Conservation (phyloP, 2,329 filamentous ascomycete genomes). For the Zymoseptoria tritici region DNA sequence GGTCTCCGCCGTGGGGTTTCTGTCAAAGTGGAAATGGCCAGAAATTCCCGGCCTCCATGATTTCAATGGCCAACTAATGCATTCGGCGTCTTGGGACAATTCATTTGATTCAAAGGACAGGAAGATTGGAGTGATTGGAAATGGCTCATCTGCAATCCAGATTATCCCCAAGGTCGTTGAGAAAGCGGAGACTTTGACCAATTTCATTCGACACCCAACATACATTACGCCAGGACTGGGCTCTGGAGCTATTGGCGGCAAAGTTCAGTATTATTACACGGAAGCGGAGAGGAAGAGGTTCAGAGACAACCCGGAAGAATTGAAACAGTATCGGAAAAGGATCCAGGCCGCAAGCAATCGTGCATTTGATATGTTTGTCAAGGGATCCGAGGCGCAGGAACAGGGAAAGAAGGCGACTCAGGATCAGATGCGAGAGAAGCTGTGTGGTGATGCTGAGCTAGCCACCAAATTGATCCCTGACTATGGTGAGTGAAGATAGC, state of each 20-base stretch:
- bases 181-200: slow-evolving; percentile 26
- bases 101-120: slow-evolving; percentile 32
- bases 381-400: slow-evolving; percentile 37
- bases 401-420: slow-evolving; percentile 16
- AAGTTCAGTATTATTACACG: slow-evolving; percentile 24
- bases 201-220: slow-evolving; percentile 29
- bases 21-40: slow-evolving; percentile 32
- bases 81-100: slow-evolving; percentile 37
- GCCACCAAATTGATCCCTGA: slow-evolving; percentile 52
- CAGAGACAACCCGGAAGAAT: slow-evolving; percentile 26
- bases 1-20: slow-evolving; percentile 26
- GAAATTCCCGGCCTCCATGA: slow-evolving; percentile 35
- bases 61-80: slow-evolving; percentile 38
- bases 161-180: slow-evolving; percentile 36
- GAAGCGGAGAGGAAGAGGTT: slow-evolving; percentile 28
- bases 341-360: slow-evolving; percentile 25
- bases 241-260: slow-evolving; percentile 23
- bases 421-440: slow-evolving; percentile 44
- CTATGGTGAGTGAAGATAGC: slow-evolving; percentile 32
- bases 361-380: slow-evolving; percentile 43
- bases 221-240: slow-evolving; percentile 29
- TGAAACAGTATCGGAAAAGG: slow-evolving; percentile 31
- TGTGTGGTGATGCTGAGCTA: slow-evolving; percentile 50
- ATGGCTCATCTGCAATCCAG: slow-evolving; percentile 36
- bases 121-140: slow-evolving; percentile 36